Evolutionary conservation across 306 rosid genomes (phyloP).

Genomic region (Hylodesmum podocarpum): DNA sequence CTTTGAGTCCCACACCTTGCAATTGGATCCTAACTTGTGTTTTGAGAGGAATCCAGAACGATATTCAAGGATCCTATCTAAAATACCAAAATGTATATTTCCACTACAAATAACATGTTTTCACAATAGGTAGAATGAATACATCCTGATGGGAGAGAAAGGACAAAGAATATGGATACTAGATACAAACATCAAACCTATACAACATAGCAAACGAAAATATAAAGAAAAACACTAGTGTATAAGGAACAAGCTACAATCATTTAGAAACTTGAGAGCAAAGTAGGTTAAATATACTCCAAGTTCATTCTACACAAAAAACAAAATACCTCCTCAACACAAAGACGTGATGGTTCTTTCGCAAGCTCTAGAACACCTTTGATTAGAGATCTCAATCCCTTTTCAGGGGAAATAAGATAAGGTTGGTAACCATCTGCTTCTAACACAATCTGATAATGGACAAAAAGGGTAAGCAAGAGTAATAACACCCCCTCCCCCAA

Average conservation of each 20-base stretch:
- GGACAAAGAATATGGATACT: neutral
- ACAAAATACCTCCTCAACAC: constrained; percentile 90
- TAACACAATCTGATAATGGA: constrained; percentile 72
- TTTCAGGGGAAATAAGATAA: constrained; percentile 96
- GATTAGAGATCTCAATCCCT: constrained; percentile 93
- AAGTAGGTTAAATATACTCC: constrained; percentile 15
- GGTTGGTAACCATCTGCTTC: constrained; percentile 99
- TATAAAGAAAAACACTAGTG: neutral
- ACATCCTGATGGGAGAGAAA: neutral
- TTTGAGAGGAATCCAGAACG: neutral
- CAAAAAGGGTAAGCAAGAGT: constrained; percentile 2
- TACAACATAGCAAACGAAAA: neutral
- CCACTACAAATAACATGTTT: neutral
- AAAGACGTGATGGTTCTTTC: constrained; percentile 94
- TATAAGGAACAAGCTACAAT: neutral
- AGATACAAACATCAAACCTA: neutral
- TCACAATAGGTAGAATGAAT: neutral
- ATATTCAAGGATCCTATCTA: neutral
- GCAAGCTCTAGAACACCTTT: constrained; percentile 98
- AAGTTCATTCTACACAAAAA: constrained; percentile 13
- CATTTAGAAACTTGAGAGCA: neutral
- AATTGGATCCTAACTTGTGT: neutral
- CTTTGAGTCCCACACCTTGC: neutral
- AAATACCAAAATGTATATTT: neutral
- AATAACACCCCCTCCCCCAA: neutral